Base-by-base conservation (phyloP, 2,329 filamentous ascomycete genomes). In the Diplodia sapinea region DNA sequence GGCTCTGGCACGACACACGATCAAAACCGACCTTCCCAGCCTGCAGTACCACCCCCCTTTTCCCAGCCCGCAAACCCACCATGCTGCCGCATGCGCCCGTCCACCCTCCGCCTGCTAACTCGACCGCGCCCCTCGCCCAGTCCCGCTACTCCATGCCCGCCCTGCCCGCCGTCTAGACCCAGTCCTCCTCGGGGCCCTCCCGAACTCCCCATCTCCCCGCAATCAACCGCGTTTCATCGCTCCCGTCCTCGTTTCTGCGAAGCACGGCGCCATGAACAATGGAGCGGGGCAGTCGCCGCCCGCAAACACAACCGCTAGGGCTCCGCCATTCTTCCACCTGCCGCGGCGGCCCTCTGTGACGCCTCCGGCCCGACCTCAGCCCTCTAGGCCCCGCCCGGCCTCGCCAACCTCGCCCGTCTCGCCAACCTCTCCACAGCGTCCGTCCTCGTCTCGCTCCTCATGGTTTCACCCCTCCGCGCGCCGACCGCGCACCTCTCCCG, bases 401-500 rank as follows among this genome's bases (percentile, higher is more conserved):
- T 52, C 52, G 23, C 50, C 47, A 20, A 29, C 51, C 47, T 38
- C 55, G 15, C 65, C 65, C 29, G 40, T 20, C 29, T 50, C 65
- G 8, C 65, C 65, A 12, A 47, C 49, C 23, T 65, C 62, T n/a
- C 65, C 65, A 2, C 20, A 29, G 49, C 66, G 66, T 20, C 66
- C 57, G 20, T 64, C 66, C 7, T 68, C 57, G n/a, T 68, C 67
- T 47, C 67, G 67, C 67, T 68, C 67, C 40, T 63, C 59, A 26
- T 62, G 65, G 77, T 75, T 79, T 59, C 76, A 71, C 72, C 74
- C 72, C 68, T 74, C 78, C 20, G 17, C 40, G 38, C 77, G 77
- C 63, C 75, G 78, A 2, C 77, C 77, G 36, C 74, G 73, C 70
- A 79, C 78, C 23, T 77, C 76, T 40, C 77, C 77, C 52, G 77